Evolutionary conservation across 2,329 filamentous ascomycete species (phyloP).

Genomic region (Knufia fluminis): DNA sequence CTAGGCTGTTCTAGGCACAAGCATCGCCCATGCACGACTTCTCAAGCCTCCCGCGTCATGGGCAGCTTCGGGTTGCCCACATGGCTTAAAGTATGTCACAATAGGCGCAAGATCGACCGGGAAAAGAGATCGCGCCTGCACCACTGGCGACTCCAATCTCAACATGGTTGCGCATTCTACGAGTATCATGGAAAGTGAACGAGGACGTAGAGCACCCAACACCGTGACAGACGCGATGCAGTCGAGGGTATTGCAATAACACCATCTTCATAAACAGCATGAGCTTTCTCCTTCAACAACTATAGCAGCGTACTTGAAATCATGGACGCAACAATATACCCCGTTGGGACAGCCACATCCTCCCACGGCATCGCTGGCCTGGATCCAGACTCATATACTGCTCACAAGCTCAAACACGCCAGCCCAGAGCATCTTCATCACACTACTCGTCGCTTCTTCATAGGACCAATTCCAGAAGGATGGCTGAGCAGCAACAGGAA

Average conservation of each 20-base stretch:
- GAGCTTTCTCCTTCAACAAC: neutral
- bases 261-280: neutral
- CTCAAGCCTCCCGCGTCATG: slow-evolving; percentile 2
- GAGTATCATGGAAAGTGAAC: neutral
- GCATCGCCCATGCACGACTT: neutral
- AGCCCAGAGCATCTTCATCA: slow-evolving; percentile 53
- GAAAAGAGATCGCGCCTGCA: neutral
- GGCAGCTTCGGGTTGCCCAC: too few relatives aligned
- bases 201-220: neutral
- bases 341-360: slow-evolving; percentile 12
- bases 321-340: slow-evolving; percentile 8
- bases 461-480: slow-evolving; percentile 56
- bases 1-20: neutral
- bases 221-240: neutral
- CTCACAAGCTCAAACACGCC: slow-evolving; percentile 49
- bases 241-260: neutral
- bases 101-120: neutral
- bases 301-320: neutral
- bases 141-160: neutral
- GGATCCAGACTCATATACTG: slow-evolving; percentile 44
- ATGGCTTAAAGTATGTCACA: neutral
- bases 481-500: slow-evolving; percentile 56
- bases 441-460: slow-evolving; percentile 54
- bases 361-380: slow-evolving; percentile 27
- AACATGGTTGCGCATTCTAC: too few relatives aligned